Conservation (phyloP, 352 stramenopile genomes). For the Saprolegnia diclina region DNA sequence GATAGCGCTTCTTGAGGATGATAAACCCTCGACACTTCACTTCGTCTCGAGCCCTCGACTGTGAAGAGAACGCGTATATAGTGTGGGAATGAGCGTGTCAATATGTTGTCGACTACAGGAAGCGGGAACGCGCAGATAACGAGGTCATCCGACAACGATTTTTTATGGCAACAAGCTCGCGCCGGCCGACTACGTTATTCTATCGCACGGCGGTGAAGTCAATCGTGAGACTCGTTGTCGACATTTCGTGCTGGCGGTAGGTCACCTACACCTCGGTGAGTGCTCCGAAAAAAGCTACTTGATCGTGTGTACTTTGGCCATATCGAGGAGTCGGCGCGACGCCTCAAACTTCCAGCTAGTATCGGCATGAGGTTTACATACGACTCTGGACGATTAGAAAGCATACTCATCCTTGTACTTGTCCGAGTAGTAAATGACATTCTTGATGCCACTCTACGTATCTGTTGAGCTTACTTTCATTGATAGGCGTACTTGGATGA, state of each 20-base stretch:
- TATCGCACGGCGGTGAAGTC: conserved; percentile 52
- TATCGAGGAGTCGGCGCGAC: conserved; percentile 81
- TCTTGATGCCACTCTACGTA: conserved; percentile 87
- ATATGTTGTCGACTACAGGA: too few species aligned
- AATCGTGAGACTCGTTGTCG: conserved; percentile 54
- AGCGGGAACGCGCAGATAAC: too few species aligned
- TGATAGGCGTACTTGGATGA: conserved; percentile 84
- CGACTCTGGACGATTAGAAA: background rate
- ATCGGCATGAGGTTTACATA: background rate
- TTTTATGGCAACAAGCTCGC: too few species aligned
- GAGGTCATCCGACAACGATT: too few species aligned
- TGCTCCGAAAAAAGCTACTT: background rate
- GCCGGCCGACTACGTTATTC: too few species aligned
- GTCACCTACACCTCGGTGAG: conserved; percentile 30
- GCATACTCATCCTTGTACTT: conserved; percentile 88
- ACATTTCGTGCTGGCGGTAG: conserved; percentile 55
- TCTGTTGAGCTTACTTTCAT: background rate
- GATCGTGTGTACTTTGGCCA: conserved; percentile 67
- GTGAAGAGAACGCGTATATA: too few species aligned
- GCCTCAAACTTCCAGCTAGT: conserved; percentile 84
- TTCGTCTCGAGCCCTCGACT: too few species aligned
- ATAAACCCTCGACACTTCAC: too few species aligned
- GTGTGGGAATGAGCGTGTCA: too few species aligned
- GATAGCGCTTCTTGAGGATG: too few species aligned
- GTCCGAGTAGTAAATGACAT: conserved; percentile 96